Evolutionary conservation across 305 asterid species (phyloP).

Genomic region (Solanum hybrid): DNA sequence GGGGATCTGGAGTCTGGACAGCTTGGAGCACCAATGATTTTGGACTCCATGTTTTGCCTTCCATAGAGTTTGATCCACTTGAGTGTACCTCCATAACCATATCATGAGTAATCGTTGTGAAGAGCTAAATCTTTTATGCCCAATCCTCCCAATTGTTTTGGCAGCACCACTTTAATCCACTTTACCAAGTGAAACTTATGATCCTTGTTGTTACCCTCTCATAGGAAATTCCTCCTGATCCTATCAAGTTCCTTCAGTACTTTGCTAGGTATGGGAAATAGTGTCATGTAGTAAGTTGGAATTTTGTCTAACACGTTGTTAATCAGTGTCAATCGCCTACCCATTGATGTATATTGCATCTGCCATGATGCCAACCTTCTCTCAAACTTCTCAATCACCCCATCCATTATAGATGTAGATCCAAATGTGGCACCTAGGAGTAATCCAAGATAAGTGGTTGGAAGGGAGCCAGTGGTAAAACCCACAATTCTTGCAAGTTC

Average conservation of each 20-base stretch:
- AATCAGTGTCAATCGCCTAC: neutral
- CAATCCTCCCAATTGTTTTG: neutral
- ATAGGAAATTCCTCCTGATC: neutral
- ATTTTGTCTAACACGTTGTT: neutral
- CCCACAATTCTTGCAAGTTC: neutral
- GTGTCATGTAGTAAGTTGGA: neutral
- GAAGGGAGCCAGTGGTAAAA: neutral
- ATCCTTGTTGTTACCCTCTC: neutral
- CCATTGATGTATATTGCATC: neutral
- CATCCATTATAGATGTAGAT: neutral
- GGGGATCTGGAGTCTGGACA: neutral
- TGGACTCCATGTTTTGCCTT: neutral
- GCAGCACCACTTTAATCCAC: neutral
- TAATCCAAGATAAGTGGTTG: neutral
- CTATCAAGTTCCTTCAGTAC: neutral
- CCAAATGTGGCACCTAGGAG: neutral
- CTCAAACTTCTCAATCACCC: neutral
- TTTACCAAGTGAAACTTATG: neutral
- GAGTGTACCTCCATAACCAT: neutral
- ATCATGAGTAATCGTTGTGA: neutral
- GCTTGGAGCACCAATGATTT: neutral
- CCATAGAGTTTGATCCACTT: neutral
- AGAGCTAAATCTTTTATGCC: neutral
- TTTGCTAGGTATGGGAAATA: neutral
- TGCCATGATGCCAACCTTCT: neutral